Percentiles rank a stretch among this genome's conserved stretches.
These are phyloP conservation scores for Nyssa sinensis DNA, from an alignment of 148 eudicot species.

Conservation along the genomic window DNA sequence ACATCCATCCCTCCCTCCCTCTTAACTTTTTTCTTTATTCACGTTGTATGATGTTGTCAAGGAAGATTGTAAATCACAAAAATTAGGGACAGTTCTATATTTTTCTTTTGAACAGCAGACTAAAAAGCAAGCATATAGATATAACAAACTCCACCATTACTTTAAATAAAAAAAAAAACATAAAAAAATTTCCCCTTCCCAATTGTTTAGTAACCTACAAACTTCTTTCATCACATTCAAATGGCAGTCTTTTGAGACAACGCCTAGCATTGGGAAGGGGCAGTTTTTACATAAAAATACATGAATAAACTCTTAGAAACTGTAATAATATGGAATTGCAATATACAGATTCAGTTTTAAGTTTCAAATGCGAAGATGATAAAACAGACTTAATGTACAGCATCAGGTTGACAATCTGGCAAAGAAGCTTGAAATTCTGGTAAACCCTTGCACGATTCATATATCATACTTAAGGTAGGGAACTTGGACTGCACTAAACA, in stretches of 20 bases:
- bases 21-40: too few relatives aligned
- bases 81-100: too few relatives aligned
- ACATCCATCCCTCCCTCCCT: too few relatives aligned
- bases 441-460: conserved; percentile 37
- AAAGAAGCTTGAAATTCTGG: conserved; percentile 38
- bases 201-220: neutral
- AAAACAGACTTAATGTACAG: conserved; percentile 8
- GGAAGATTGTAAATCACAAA: too few relatives aligned
- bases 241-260: neutral
- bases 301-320: neutral
- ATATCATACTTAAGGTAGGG: conserved; percentile 32
- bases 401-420: conserved; percentile 47
- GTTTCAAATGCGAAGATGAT: neutral
- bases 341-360: neutral
- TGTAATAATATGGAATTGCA: neutral
- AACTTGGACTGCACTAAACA: conserved; percentile 38
- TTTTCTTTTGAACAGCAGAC: too few relatives aligned
- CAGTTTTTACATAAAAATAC: neutral
- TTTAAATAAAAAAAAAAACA: too few relatives aligned
- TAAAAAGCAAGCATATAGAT: too few relatives aligned
- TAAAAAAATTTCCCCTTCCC: too few relatives aligned
- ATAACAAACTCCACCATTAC: too few relatives aligned
- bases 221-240: neutral
- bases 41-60: too few relatives aligned
- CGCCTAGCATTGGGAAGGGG: neutral